These are phyloP conservation scores for Phytophthora europaea DNA, from an alignment of 352 stramenopile genomes.

Conservation along the genomic window DNA sequence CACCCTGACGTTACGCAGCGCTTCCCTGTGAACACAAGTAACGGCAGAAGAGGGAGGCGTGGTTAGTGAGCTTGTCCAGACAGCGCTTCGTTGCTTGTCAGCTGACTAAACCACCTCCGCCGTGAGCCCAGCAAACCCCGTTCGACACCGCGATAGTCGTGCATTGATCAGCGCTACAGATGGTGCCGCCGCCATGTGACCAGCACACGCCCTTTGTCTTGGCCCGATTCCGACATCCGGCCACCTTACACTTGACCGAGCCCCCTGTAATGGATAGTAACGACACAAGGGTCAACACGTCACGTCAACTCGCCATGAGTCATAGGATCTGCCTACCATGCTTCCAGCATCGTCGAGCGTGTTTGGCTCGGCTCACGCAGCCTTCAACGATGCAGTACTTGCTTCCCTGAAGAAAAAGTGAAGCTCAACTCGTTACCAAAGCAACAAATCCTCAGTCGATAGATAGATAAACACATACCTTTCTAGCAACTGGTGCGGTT, in stretches of 20 bases:
- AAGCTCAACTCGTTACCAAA: conserved; percentile 1
- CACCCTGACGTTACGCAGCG: conserved; percentile 48
- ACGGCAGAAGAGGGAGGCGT: neutral
- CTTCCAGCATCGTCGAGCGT: conserved; percentile 52
- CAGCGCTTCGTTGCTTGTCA: neutral
- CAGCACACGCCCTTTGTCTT: conserved; percentile 50
- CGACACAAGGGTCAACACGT: neutral
- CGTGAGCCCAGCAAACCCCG: conserved; percentile 45
- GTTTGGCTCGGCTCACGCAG: conserved; percentile 44
- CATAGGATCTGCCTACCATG: conserved; percentile 34
- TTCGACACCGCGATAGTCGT: conserved; percentile 49
- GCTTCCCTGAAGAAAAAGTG: conserved; percentile 32
- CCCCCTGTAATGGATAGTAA: conserved; percentile 21
- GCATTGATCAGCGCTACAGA: conserved; percentile 34
- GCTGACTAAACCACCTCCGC: conserved; percentile 25
- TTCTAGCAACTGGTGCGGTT: conserved; percentile 14
- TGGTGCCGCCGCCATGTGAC: conserved; percentile 48
- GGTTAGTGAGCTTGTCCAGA: neutral
- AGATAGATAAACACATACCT: conserved; percentile 10
- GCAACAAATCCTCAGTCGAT: neutral
- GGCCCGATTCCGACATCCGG: conserved; percentile 47
- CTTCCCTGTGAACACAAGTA: conserved; percentile 41
- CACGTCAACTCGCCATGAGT: neutral
- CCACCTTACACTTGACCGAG: conserved; percentile 29
- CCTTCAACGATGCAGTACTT: conserved; percentile 54